Percentiles rank a stretch among this genome's conserved stretches.
Conservation (phyloP, 257 asterid genomes). For the Cruciata laevipes region DNA sequence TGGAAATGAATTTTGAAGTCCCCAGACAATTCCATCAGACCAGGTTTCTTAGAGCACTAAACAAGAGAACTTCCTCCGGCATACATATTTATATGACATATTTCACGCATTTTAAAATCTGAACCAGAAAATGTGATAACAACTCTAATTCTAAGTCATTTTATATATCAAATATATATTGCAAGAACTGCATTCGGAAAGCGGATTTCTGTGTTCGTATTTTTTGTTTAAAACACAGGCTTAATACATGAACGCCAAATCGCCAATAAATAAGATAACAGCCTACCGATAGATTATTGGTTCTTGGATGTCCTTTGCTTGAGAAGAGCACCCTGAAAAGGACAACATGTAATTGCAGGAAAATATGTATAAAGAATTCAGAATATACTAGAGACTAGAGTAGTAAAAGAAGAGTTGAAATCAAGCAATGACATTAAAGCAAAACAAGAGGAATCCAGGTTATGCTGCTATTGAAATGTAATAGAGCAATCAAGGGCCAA, state of each 20-base stretch:
- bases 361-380: too few relatives aligned
- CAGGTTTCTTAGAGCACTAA: constrained; percentile 95
- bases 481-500: too few relatives aligned
- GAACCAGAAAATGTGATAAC: not conserved
- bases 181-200: not conserved
- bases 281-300: constrained; percentile 87
- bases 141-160: not conserved
- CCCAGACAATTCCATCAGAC: constrained; percentile 79
- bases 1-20: constrained; percentile 95
- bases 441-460: too few relatives aligned
- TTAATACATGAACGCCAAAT: not conserved
- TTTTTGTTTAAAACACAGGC: not conserved
- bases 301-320: constrained; percentile 85
- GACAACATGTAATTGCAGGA: too few relatives aligned
- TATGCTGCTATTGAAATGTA: too few relatives aligned
- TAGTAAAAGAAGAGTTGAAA: too few relatives aligned
- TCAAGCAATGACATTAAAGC: too few relatives aligned
- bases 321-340: constrained; percentile 75
- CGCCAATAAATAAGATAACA: not conserved
- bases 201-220: not conserved
- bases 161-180: not conserved
- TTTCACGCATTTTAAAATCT: not conserved
- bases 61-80: constrained; percentile 97
- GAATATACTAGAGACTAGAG: too few relatives aligned
- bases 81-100: constrained; percentile 12